Conservation (phyloP, 257 asterid genomes). For the Solanum bulbocastanum region DNA sequence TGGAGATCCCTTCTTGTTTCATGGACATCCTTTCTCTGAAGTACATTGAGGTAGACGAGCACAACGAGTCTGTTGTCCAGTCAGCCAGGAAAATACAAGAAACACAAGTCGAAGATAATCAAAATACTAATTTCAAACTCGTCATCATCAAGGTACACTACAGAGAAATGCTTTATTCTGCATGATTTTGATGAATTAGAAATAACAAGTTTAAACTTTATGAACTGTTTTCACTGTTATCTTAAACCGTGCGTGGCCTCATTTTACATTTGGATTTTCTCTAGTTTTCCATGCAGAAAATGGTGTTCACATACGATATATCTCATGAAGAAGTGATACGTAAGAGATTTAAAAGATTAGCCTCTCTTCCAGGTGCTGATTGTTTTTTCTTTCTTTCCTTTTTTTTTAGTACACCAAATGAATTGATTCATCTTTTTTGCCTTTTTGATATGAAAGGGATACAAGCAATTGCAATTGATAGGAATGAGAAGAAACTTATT, state of each 20-base stretch:
- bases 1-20: too few species aligned
- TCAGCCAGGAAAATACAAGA: not conserved
- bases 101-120: not conserved
- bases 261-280: not conserved
- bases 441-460: not conserved
- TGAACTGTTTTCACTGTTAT: too few species aligned
- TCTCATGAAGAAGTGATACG: accelerated
- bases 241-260: too few species aligned
- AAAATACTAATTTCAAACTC: not conserved
- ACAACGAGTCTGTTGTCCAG: not conserved
- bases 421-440: not conserved
- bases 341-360: too few species aligned
- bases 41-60: not conserved
- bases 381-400: too few species aligned
- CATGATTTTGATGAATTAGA: not conserved
- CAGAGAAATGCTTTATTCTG: not conserved
- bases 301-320: too few species aligned
- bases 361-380: accelerated
- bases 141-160: not conserved
- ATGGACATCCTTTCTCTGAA: not conserved
- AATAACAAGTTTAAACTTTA: too few species aligned
- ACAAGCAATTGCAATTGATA: not conserved
- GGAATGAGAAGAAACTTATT: not conserved
- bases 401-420: too few species aligned
- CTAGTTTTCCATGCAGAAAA: not conserved